A percentile compares a stretch with the other conserved stretches of the same genome.
These are phyloP conservation scores for Achaetomium macrosporum DNA, from an alignment of 2,329 filamentous ascomycete genomes.

Conservation along the genomic window DNA sequence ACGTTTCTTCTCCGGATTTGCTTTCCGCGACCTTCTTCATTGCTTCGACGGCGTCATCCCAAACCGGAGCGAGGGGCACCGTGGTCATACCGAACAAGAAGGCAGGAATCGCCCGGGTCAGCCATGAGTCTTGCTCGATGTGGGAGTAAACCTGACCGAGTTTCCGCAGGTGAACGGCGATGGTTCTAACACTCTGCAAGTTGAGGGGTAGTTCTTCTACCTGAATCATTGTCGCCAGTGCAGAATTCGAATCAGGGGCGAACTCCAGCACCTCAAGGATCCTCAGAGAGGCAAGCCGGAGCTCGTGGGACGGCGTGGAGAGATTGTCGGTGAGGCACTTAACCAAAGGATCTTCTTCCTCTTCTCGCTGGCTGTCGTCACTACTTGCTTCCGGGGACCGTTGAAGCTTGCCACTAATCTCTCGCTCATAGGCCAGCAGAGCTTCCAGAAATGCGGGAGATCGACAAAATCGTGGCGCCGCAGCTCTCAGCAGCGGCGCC, in stretches of 20 bases:
- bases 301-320: constrained; percentile 64
- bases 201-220: constrained; percentile 75
- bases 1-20: constrained; percentile 64
- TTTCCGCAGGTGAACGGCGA: constrained; percentile 82
- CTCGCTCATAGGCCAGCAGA: constrained; percentile 50
- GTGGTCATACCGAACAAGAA: constrained; percentile 90
- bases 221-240: constrained; percentile 62
- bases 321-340: constrained; percentile 66
- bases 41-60: constrained; percentile 75
- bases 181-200: constrained; percentile 66
- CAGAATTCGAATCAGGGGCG: constrained; percentile 43
- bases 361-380: constrained; percentile 39
- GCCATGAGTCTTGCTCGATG: constrained; percentile 54
- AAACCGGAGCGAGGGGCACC: constrained; percentile 75
- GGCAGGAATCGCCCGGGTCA: constrained; percentile 65
- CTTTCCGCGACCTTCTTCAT: constrained; percentile 68
- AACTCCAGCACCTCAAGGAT: constrained; percentile 59
- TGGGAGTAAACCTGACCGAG: constrained; percentile 60
- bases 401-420: constrained; percentile 23
- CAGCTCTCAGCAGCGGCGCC: constrained; percentile 60
- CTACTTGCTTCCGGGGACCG: constrained; percentile 24
- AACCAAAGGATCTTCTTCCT: constrained; percentile 56
- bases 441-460: constrained; percentile 62
- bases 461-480: constrained; percentile 60
- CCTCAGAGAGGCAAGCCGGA: constrained; percentile 67